Percentiles rank a stretch among this genome's conserved stretches.
These are phyloP conservation scores for Canariomyces notabilis DNA, from an alignment of 2,329 filamentous ascomycete genomes.

Conservation along the genomic window DNA sequence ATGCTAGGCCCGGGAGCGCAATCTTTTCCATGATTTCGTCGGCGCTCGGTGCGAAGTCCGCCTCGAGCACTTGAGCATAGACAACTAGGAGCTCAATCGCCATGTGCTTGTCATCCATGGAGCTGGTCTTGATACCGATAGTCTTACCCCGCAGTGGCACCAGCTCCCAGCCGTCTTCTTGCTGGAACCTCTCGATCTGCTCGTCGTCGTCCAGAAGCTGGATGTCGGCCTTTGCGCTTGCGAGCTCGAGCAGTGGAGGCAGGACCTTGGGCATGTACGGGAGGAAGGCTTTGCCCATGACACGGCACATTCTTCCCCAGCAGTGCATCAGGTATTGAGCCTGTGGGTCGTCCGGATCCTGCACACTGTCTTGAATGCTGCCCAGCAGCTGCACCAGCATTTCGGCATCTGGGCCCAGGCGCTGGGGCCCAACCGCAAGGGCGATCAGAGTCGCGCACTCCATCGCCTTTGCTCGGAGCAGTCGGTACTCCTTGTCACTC, in stretches of 20 bases:
- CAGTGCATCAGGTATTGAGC: slow-evolving; percentile 97
- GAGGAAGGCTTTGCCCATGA: slow-evolving; percentile 83
- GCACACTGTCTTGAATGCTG: slow-evolving; percentile 79
- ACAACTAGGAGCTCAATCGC: slow-evolving; percentile 98
- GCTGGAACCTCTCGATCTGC: slow-evolving; percentile 84
- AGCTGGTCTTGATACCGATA: slow-evolving; percentile 95
- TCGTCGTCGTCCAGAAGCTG: slow-evolving; percentile 94
- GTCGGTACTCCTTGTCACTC: slow-evolving; percentile 86
- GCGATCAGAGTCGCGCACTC: slow-evolving; percentile 96
- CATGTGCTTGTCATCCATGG: slow-evolving; percentile 97
- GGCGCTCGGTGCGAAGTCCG: slow-evolving; percentile 85
- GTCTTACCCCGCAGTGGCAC: slow-evolving; percentile 96
- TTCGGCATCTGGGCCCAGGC: slow-evolving; percentile 82
- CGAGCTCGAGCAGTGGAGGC: slow-evolving; percentile 85
- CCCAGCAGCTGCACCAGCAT: slow-evolving; percentile 83
- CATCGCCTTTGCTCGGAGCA: slow-evolving; percentile 96
- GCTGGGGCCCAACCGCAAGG: slow-evolving; percentile 87
- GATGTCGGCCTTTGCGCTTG: slow-evolving; percentile 93
- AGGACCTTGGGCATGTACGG: slow-evolving; percentile 91
- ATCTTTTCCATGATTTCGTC: slow-evolving; percentile 94
- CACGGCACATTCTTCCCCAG: slow-evolving; percentile 98
- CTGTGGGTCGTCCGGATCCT: slow-evolving; percentile 90
- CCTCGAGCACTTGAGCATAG: slow-evolving; percentile 94
- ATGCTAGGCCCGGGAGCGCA: slow-evolving; percentile 84
- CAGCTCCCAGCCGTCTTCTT: slow-evolving; percentile 96